phyloP scores from a whole-genome alignment of 352 stramenopile species.

The Aphanomyces euteiches region DNA sequence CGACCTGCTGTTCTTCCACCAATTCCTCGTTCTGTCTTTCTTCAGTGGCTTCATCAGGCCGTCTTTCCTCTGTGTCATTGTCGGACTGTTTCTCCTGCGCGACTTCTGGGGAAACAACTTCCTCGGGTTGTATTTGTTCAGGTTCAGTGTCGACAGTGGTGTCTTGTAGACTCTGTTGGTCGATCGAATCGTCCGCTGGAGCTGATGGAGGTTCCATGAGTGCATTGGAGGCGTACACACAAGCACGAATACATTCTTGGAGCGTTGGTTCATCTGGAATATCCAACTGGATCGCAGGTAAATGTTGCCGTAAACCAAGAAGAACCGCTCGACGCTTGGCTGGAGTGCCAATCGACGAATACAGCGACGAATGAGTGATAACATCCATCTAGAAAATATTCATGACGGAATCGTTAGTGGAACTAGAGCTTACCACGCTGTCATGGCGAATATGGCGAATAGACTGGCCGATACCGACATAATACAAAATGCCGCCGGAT shows the following conservation, averaged over 20 bases:
- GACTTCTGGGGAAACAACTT: too few species aligned
- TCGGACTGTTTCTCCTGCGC: too few species aligned
- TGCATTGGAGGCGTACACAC: constrained; percentile 11
- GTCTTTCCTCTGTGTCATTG: too few species aligned
- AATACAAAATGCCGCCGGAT: constrained; percentile 26
- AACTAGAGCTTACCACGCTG: constrained; percentile 2
- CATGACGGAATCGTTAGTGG: background rate
- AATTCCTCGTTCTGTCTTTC: too few species aligned
- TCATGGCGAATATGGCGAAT: constrained; percentile 25
- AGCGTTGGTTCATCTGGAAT: constrained; percentile 5
- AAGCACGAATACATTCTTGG: constrained; percentile 12
- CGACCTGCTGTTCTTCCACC: too few species aligned
- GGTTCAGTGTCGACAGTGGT: too few species aligned
- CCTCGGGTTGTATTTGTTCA: too few species aligned
- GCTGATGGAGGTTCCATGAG: background rate
- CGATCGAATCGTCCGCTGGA: background rate
- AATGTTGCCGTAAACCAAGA: background rate
- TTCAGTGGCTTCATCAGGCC: too few species aligned
- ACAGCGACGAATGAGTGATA: constrained; percentile 4
- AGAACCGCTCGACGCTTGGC: constrained; percentile 3
- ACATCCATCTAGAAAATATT: constrained; percentile 19
- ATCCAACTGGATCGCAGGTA: too few species aligned
- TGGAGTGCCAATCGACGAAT: background rate
- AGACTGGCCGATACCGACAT: constrained; percentile 21
- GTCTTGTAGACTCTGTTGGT: background rate